These are phyloP conservation scores for Ophiostoma perfectum DNA, from an alignment of 2,329 filamentous ascomycete genomes.

Conservation along the genomic window DNA sequence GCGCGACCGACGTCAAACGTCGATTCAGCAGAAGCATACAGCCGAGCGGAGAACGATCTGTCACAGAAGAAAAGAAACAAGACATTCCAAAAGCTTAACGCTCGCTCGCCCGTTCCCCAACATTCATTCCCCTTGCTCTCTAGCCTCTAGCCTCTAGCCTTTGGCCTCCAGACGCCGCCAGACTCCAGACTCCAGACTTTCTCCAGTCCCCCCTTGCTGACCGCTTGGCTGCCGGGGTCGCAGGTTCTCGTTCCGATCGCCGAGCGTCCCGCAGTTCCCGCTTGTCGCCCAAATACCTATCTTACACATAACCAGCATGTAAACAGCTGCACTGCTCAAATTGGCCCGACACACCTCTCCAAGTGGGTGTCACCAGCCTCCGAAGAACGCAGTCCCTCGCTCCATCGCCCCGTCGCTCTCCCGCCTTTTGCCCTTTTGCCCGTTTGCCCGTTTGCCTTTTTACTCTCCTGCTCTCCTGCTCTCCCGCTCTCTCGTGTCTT, in stretches of 20 bases:
- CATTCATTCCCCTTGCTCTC: not conserved
- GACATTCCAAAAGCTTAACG: not conserved
- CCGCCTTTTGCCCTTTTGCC: no score
- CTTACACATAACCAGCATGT: no score
- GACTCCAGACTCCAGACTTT: not conserved
- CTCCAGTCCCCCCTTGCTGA: no score
- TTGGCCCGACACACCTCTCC: no score
- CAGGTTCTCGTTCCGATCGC: slow-evolving; percentile 16
- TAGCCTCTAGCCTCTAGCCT: not conserved
- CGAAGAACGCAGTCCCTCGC: no score
- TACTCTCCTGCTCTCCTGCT: no score
- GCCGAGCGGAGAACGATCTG: not conserved
- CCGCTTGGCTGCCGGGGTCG: slow-evolving; percentile 3
- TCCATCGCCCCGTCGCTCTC: no score
- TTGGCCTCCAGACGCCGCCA: no score
- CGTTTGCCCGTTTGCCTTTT: no score
- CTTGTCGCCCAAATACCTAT: not conserved
- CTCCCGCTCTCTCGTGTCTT: not conserved
- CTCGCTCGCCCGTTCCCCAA: not conserved
- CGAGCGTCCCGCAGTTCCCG: slow-evolving; percentile 22
- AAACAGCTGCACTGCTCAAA: no score
- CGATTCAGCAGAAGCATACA: not conserved
- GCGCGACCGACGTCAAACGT: not conserved
- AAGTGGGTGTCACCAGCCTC: no score
- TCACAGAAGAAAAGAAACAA: not conserved